These are phyloP conservation scores for Zychaea mexicana DNA, from an alignment of 371 early-diverging fungal genomes.

Conservation along the genomic window DNA sequence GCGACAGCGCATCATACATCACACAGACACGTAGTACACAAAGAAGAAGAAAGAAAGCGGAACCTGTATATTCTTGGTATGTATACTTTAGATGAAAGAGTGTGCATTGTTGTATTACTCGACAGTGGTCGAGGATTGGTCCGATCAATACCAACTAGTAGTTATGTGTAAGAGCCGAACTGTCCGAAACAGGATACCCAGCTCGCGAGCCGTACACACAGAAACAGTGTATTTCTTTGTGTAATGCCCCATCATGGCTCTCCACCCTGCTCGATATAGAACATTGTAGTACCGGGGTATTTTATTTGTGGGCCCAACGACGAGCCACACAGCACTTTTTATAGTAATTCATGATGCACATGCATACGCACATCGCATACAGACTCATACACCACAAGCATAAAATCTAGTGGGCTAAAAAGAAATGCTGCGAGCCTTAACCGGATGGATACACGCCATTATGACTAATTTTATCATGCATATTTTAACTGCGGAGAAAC, in stretches of 20 bases:
- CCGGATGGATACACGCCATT: too few species aligned
- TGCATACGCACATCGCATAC: too few species aligned
- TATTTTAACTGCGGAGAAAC: background rate
- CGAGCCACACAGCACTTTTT: background rate
- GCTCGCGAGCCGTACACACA: background rate
- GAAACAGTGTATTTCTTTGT: background rate
- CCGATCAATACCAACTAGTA: constrained; percentile 2
- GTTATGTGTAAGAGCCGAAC: background rate
- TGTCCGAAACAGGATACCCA: background rate
- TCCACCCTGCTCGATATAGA: too few species aligned
- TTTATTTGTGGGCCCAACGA: too few species aligned
- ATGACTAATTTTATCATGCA: background rate
- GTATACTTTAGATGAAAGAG: background rate
- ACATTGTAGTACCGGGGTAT: too few species aligned
- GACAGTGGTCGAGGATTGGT: background rate
- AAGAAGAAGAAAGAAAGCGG: too few species aligned
- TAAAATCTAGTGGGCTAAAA: too few species aligned
- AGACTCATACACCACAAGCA: too few species aligned
- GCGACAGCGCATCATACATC: too few species aligned
- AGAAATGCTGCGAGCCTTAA: background rate
- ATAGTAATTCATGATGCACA: too few species aligned
- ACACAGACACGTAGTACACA: background rate
- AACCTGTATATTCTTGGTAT: background rate
- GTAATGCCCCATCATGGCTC: too few species aligned
- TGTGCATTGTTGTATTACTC: background rate